Conservation (phyloP, 1,139 yeast genomes). For the Geotrichum fermentans region DNA sequence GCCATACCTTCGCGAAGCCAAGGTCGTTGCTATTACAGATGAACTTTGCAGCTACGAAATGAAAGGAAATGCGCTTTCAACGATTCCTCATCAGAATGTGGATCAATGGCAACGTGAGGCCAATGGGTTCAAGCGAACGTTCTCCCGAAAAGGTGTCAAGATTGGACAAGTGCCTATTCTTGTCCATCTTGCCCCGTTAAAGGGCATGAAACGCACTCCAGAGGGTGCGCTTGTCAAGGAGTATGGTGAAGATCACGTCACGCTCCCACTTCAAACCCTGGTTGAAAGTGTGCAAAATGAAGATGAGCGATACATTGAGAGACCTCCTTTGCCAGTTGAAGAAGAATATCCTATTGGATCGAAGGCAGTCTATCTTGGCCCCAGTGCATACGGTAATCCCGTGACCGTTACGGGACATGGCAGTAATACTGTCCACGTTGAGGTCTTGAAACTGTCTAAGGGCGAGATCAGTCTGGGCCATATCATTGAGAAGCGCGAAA, state of each 20-base stretch:
- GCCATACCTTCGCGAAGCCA: slow-evolving; percentile 86
- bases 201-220: slow-evolving; percentile 65
- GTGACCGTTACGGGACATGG: slow-evolving; percentile 61
- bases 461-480: slow-evolving; percentile 34
- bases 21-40: slow-evolving; percentile 61
- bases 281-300: slow-evolving; percentile 70
- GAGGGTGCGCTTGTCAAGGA: slow-evolving; percentile 75
- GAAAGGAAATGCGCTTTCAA: slow-evolving; percentile 24
- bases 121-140: slow-evolving; percentile 38
- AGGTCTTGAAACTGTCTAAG: slow-evolving; percentile 33
- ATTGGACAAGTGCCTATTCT: slow-evolving; percentile 53
- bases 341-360: slow-evolving; percentile 76
- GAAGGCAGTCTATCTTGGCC: slow-evolving; percentile 78
- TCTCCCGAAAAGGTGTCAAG: slow-evolving; percentile 54
- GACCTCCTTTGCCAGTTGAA: slow-evolving; percentile 69
- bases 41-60: slow-evolving; percentile 47
- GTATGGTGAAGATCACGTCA: slow-evolving; percentile 26
- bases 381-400: slow-evolving; percentile 83
- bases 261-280: slow-evolving; percentile 70
- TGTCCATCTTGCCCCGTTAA: slow-evolving; percentile 67
- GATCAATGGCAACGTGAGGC: slow-evolving; percentile 29
- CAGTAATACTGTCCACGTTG: slow-evolving; percentile 34
- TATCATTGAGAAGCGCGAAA: slow-evolving; percentile 48
- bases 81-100: slow-evolving; percentile 31
- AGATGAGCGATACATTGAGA: slow-evolving; percentile 69